These are phyloP conservation scores for Fistulinella prunicolor DNA, from an alignment of 768 basidiomycete species.

Conservation along the genomic window DNA sequence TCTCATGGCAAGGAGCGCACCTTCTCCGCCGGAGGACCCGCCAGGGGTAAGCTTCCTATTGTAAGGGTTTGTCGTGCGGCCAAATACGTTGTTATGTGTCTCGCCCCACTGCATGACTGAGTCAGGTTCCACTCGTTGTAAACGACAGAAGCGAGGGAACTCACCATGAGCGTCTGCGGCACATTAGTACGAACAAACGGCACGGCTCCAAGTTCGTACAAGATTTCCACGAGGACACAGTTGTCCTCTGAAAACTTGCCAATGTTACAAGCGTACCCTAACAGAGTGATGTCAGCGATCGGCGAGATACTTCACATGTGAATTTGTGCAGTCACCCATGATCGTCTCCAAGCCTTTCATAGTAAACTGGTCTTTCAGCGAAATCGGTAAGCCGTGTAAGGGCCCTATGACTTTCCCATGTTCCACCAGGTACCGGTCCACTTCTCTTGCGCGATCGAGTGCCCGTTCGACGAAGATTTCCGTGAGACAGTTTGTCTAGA, in stretches of 20 bases:
- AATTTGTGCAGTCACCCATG: constrained; percentile 38
- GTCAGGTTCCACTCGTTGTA: not conserved
- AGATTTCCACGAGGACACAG: constrained; percentile 61
- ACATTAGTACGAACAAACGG: constrained; percentile 73
- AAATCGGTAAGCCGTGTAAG: constrained; percentile 46
- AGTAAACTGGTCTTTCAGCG: constrained; percentile 48
- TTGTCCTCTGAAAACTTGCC: constrained; percentile 58
- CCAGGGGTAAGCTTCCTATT: constrained; percentile 72
- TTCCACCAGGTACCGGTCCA: constrained; percentile 21
- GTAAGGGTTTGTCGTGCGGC: constrained; percentile 73
- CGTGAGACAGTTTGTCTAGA: constrained; percentile 29
- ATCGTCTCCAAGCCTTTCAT: constrained; percentile 62
- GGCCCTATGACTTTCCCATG: constrained; percentile 35
- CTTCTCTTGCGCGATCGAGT: constrained; percentile 25
- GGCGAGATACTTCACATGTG: not conserved
- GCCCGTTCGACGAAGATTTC: constrained; percentile 27
- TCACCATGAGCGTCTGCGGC: constrained; percentile 74
- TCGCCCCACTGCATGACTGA: constrained; percentile 60
- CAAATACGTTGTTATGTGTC: constrained; percentile 77
- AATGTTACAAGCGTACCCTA: constrained; percentile 50
- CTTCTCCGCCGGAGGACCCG: constrained; percentile 87
- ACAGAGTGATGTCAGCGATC: constrained; percentile 25
- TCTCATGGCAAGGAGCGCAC: constrained; percentile 59
- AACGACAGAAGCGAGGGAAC: not conserved
- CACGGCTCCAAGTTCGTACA: constrained; percentile 66